Evolutionary conservation across 352 stramenopile species (phyloP).

Genomic region (Elongisporangium prolatum): DNA sequence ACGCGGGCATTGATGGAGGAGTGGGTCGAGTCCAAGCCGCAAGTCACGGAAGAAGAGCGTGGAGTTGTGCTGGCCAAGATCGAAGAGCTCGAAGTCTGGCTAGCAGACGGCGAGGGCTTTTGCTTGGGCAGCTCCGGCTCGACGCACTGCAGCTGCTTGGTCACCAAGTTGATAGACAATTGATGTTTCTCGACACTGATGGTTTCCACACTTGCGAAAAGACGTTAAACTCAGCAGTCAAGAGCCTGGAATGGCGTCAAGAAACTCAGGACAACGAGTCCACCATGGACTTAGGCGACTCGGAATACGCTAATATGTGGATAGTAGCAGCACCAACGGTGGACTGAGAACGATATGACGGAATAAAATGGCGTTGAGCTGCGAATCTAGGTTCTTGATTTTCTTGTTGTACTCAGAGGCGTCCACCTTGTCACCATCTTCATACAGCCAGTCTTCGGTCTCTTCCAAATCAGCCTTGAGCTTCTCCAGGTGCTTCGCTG

Average conservation of each 20-base stretch:
- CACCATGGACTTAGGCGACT: constrained; percentile 20
- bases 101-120: constrained; percentile 83
- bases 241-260: constrained; percentile 86
- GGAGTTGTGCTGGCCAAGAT: constrained; percentile 85
- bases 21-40: constrained; percentile 61
- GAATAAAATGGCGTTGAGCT: constrained; percentile 88
- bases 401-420: constrained; percentile 85
- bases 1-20: constrained; percentile 57
- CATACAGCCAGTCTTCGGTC: constrained; percentile 92
- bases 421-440: constrained; percentile 88
- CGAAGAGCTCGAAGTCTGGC: constrained; percentile 75
- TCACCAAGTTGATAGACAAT: too few species aligned
- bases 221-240: too few species aligned
- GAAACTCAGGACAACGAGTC: constrained; percentile 44
- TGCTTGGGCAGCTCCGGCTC: too few species aligned
- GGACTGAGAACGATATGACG: too few species aligned
- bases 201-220: too few species aligned
- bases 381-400: constrained; percentile 68
- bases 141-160: too few species aligned
- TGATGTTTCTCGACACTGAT: too few species aligned
- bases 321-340: too few species aligned
- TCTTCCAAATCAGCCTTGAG: constrained; percentile 68
- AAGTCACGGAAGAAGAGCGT: constrained; percentile 90
- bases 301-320: too few species aligned
- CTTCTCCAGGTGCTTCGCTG: constrained; percentile 82